Base-by-base conservation (phyloP, 129 eudicot species). In the Cynara cardunculus region DNA sequence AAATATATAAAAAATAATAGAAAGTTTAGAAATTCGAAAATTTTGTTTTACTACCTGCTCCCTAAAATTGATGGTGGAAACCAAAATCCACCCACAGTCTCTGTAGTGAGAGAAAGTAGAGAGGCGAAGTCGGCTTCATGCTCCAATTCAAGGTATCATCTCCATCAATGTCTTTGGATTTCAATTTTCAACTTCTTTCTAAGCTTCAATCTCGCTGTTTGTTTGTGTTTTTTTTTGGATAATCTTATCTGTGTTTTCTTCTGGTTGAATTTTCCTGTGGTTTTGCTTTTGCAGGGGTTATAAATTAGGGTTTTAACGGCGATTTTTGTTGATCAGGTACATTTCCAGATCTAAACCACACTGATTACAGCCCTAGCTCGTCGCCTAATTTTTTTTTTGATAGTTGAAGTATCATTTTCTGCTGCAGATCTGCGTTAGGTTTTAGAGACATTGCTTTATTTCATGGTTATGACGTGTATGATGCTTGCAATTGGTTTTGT, bases 311-410 rank as follows among this genome's bases (percentile, higher is more conserved):
- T 81, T 85, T 80, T 81, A 69, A 61, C 71, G 72, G 64, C 73
- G 49, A 25, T 26, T 83, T 35, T 83, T 35, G 24, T 59, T 53
- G 75, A 78, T 77, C 81, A 84, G 89, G 87, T 88, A 83, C 65
- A 14, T 68, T 72, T 53, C 83, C 73, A 88, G 93, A 92, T 90
- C 91, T 80, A 83, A 75, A 72, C 73, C 65, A 25, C 86, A 84
- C 84, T 83, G 64, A 35, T 13, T 76, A 24, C n/a, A 44, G 70
- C 46, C 32, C 70, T 44, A 80, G 21, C 11, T 71, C 5, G 13
- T 80, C n/a, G 5, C 22, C 25, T 70, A 70, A 28, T 28, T 31
- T 79, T 2, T 70, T 4, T 28, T 21, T 70, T 53, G 71, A 32
- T 80, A 46, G 34, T 79, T 56, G 13, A 24, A 53, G 37, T 75